A percentile compares a stretch with the other conserved stretches of the same genome.
phyloP scores from a whole-genome alignment of 768 basidiomycete species.

The Mycena rosella region DNA sequence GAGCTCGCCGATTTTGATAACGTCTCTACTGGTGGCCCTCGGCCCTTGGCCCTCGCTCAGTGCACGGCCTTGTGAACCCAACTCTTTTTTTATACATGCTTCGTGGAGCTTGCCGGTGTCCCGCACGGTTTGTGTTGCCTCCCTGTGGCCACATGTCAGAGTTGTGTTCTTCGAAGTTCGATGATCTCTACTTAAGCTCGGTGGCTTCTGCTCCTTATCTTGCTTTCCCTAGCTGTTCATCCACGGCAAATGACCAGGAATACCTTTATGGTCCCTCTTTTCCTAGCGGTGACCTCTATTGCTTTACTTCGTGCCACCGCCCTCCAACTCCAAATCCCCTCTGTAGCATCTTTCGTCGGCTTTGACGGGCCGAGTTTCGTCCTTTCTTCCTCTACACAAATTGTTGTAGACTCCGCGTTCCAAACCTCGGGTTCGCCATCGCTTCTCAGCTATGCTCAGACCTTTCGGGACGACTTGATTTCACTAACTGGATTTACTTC shows the following conservation, averaged over 20 bases:
- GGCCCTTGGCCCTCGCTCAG: too few species aligned
- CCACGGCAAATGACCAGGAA: not conserved
- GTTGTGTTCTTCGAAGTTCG: not conserved
- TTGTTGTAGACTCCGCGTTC: constrained; percentile 51
- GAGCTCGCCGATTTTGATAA: too few species aligned
- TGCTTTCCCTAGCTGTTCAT: not conserved
- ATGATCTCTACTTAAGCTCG: not conserved
- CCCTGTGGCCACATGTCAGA: not conserved
- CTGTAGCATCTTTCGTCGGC: constrained; percentile 49
- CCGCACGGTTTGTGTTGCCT: not conserved
- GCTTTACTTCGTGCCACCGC: not conserved
- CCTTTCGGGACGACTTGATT: constrained; percentile 52
- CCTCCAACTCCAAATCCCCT: constrained; percentile 51
- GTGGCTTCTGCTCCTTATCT: not conserved
- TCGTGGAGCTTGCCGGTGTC: not conserved
- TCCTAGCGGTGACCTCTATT: not conserved
- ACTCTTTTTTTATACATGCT: too few species aligned
- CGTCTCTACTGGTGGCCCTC: too few species aligned
- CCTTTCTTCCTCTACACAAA: constrained; percentile 45
- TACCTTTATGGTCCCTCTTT: not conserved
- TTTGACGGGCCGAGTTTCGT: constrained; percentile 43
- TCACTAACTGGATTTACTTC: constrained; percentile 44
- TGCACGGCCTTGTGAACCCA: too few species aligned
- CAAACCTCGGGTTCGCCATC: constrained; percentile 45
- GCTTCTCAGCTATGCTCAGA: constrained; percentile 50